phyloP scores from a whole-genome alignment of 2,329 filamentous ascomycete species.

The Monosporascus sp. region DNA sequence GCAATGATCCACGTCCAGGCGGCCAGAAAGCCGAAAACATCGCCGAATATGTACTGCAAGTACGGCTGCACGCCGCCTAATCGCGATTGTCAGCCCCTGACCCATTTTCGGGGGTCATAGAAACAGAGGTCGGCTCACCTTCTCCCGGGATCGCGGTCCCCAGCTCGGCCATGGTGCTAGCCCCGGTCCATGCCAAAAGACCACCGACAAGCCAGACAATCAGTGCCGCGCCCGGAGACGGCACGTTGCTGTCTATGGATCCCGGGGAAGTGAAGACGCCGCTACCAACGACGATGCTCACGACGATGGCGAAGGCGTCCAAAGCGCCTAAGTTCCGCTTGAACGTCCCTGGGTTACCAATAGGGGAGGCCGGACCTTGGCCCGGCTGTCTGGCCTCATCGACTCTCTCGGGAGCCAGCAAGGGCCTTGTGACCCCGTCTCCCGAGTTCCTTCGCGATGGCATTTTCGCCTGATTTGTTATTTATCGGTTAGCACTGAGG shows the following conservation, averaged over 20 bases:
- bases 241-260: constrained; percentile 58
- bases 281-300: constrained; percentile 60
- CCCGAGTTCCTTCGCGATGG: background rate
- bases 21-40: constrained; percentile 56
- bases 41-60: constrained; percentile 55
- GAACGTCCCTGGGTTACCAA: constrained; percentile 17
- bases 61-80: constrained; percentile 58
- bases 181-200: constrained; percentile 59
- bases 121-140: constrained; percentile 27
- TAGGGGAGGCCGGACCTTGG: constrained; percentile 32
- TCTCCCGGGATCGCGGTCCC: constrained; percentile 59
- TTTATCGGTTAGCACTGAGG: too few relatives aligned
- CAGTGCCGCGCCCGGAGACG: constrained; percentile 53
- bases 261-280: constrained; percentile 62
- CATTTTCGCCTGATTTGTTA: background rate
- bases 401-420: background rate
- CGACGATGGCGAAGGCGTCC: constrained; percentile 50
- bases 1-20: constrained; percentile 63
- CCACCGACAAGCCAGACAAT: constrained; percentile 58
- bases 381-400: constrained; percentile 36
- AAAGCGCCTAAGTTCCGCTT: constrained; percentile 25
- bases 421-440: background rate
- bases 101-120: constrained; percentile 50
- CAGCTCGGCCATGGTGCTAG: constrained; percentile 56
- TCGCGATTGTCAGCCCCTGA: constrained; percentile 12